These are phyloP conservation scores for Pichia nanzhaoensis DNA, from an alignment of 805 yeast species.

Conservation along the genomic window DNA sequence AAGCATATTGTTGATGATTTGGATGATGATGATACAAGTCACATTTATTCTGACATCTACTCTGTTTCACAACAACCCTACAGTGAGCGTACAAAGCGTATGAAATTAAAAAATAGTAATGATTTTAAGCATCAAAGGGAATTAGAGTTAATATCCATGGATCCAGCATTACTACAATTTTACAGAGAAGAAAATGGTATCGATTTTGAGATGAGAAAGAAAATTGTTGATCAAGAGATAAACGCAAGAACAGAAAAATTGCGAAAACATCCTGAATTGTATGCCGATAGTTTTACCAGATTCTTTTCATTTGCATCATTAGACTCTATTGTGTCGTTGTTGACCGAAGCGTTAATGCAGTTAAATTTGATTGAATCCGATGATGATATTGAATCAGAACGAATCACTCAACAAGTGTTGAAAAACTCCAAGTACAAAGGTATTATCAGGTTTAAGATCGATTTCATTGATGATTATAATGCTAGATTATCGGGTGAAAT, in stretches of 20 bases:
- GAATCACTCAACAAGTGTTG: slow-evolving; percentile 17
- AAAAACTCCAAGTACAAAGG: slow-evolving; percentile 28
- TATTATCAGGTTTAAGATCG: slow-evolving; percentile 33
- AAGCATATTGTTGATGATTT: slow-evolving; percentile 35
- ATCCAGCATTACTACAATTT: slow-evolving; percentile 47
- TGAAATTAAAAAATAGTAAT: slow-evolving; percentile 23
- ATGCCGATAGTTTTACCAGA: slow-evolving; percentile 42
- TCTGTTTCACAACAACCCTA: slow-evolving; percentile 38
- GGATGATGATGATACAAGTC: slow-evolving; percentile 17
- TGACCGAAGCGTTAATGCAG: slow-evolving; percentile 37
- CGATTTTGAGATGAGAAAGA: slow-evolving; percentile 22
- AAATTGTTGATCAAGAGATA: slow-evolving; percentile 20
- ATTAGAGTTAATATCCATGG: slow-evolving; percentile 36
- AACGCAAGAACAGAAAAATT: slow-evolving; percentile 13
- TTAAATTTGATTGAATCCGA: slow-evolving; percentile 33
- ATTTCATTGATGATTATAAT: slow-evolving; percentile 39
- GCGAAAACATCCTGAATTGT: slow-evolving; percentile 22
- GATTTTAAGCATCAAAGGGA: slow-evolving; percentile 22
- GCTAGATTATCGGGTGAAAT: slow-evolving; percentile 41
- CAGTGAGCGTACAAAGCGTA: slow-evolving; percentile 33
- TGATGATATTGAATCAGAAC: slow-evolving; percentile 17
- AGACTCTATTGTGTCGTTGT: slow-evolving; percentile 35
- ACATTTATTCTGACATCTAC: slow-evolving; percentile 23
- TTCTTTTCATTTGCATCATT: slow-evolving; percentile 42
- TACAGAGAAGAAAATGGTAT: slow-evolving; percentile 11